A percentile compares a stretch with the other conserved stretches of the same genome.
phyloP scores from a whole-genome alignment of 2,329 filamentous ascomycete species.

The Xylaria digitata region DNA sequence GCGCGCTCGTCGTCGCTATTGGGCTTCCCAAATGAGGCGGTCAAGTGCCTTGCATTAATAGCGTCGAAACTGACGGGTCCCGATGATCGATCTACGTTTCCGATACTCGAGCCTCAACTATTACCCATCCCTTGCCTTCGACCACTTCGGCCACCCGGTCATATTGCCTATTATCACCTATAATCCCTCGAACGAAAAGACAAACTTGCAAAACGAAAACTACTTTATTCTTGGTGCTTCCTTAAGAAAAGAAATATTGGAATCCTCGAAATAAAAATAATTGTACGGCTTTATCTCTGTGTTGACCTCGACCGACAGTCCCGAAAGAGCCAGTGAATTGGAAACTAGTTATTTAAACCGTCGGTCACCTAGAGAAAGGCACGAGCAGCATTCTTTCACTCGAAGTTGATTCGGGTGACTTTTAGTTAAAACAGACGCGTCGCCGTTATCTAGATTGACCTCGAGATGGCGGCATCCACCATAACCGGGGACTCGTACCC shows the following conservation, averaged over 20 bases:
- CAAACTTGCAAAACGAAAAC: not conserved
- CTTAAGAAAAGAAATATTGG: not conserved
- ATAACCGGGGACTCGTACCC: slow-evolving; percentile 56
- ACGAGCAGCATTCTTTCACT: not conserved
- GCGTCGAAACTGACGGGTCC: slow-evolving; percentile 8
- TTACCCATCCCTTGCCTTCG: not conserved
- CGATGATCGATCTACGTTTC: slow-evolving; percentile 12
- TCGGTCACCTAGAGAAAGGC: not conserved
- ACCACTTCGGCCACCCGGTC: not conserved
- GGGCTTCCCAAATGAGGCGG: slow-evolving; percentile 23
- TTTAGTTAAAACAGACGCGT: not conserved
- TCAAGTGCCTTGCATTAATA: slow-evolving; percentile 20
- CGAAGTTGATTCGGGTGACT: not conserved
- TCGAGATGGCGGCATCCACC: slow-evolving; percentile 52
- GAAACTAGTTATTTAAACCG: not conserved
- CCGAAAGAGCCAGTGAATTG: not conserved
- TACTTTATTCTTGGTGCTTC: not conserved
- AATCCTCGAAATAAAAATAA: not conserved
- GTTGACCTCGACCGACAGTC: not conserved
- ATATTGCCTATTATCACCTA: not conserved
- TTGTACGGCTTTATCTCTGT: not conserved
- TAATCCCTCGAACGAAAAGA: not conserved
- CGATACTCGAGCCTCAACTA: slow-evolving; percentile 13
- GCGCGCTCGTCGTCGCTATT: slow-evolving; percentile 27
- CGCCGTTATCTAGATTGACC: not conserved